These are phyloP conservation scores for Dillenia suffruticosa DNA, from an alignment of 164 flowering plant species.

Conservation along the genomic window DNA sequence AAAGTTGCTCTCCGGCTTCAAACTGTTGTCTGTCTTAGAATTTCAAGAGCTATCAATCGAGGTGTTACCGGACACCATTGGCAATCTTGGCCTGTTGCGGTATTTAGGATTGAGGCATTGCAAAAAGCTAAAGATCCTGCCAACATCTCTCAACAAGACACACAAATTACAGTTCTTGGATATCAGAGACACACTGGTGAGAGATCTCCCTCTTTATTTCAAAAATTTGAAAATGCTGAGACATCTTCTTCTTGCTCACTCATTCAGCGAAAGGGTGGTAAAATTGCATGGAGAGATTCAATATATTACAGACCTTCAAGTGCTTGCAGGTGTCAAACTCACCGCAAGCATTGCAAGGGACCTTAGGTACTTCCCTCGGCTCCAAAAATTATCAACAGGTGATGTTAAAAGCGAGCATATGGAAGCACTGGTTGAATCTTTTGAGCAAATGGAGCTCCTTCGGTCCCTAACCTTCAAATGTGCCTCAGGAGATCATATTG, in stretches of 20 bases:
- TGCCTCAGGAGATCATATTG: background rate
- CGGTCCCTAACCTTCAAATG: slow-evolving; percentile 3
- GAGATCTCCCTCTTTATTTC: background rate
- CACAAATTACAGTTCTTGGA: slow-evolving; percentile 1
- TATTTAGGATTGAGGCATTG: background rate
- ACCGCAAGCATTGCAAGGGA: background rate
- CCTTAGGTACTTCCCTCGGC: background rate
- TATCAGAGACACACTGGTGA: slow-evolving; percentile 3
- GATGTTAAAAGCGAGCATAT: background rate
- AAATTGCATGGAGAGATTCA: background rate
- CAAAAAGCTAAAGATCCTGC: background rate
- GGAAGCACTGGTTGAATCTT: background rate
- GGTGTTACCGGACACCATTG: background rate
- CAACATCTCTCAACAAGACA: slow-evolving; percentile 1
- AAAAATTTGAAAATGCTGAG: background rate
- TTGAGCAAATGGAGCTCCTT: background rate
- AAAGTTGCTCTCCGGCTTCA: background rate
- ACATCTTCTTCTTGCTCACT: background rate
- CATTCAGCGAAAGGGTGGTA: background rate
- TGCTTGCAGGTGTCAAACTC: background rate
- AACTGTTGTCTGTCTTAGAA: background rate
- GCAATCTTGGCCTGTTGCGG: background rate
- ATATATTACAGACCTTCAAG: background rate
- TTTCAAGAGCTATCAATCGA: background rate
- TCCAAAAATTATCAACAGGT: slow-evolving; percentile 1